Conservation (phyloP, 2,329 filamentous ascomycete genomes). For the Sclerotinia borealis region DNA sequence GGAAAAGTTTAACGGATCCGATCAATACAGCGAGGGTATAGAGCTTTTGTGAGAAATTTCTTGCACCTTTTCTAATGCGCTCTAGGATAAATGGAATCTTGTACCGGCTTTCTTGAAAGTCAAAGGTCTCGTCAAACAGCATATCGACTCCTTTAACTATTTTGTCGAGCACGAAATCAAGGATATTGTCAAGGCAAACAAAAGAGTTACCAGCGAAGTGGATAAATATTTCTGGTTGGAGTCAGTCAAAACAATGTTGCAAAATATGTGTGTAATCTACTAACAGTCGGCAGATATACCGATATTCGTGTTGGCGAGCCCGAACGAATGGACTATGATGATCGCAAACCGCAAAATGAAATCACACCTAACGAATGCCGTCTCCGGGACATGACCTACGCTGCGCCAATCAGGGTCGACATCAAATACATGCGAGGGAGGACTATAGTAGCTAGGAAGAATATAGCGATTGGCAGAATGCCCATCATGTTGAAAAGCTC, state of each 20-base stretch:
- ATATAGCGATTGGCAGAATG: conserved; percentile 80
- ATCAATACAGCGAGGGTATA: conserved; percentile 55
- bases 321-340: conserved; percentile 69
- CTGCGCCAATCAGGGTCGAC: conserved; percentile 88
- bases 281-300: conserved; percentile 48
- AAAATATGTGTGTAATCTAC: neutral
- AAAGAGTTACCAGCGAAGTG: conserved; percentile 82
- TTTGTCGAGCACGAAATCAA: conserved; percentile 96
- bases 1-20: conserved; percentile 60
- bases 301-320: conserved; percentile 84
- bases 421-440: conserved; percentile 83
- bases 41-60: too few species aligned
- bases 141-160: conserved; percentile 90
- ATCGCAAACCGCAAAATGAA: conserved; percentile 62
- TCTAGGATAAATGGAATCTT: conserved; percentile 91
- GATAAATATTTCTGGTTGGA: conserved; percentile 90
- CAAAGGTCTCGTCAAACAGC: conserved; percentile 90
- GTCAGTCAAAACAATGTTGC: conserved; percentile 30
- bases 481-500: conserved; percentile 96
- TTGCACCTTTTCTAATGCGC: conserved; percentile 35
- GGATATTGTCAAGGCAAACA: conserved; percentile 90
- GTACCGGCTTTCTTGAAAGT: conserved; percentile 97
- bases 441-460: conserved; percentile 65
- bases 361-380: conserved; percentile 96
- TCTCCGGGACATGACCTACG: conserved; percentile 95